phyloP scores from a whole-genome alignment of 108 stramenopile species.

The Fistulifera solaris region DNA sequence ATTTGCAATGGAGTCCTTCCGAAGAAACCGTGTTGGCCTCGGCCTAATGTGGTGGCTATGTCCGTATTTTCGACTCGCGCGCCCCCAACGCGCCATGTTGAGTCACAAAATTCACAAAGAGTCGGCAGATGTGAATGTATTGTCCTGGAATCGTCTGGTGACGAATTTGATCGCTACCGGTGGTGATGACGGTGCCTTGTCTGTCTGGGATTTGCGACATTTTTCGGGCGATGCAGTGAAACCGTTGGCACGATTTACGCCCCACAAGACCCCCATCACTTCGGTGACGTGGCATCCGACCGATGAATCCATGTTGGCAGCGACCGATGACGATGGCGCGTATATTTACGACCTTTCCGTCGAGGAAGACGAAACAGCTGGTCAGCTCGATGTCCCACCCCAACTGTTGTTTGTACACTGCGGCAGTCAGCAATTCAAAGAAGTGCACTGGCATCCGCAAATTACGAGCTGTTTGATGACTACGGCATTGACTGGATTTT shows the following conservation, averaged over 20 bases:
- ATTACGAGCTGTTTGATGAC: slow-evolving; percentile 92
- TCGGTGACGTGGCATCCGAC: slow-evolving; percentile 96
- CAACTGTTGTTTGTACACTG: slow-evolving; percentile 97
- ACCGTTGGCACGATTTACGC: slow-evolving; percentile 84
- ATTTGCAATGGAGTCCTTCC: slow-evolving; percentile 92
- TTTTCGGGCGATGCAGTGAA: slow-evolving; percentile 41
- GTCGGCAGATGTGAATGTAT: slow-evolving; percentile 90
- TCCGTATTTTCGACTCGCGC: slow-evolving; percentile 90
- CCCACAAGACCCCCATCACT: slow-evolving; percentile 86
- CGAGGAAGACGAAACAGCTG: slow-evolving; percentile 74
- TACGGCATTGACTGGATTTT: slow-evolving; percentile 90
- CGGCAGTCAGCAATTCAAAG: slow-evolving; percentile 88
- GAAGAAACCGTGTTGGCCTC: slow-evolving; percentile 92
- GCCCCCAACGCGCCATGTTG: slow-evolving; percentile 77
- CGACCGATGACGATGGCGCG: slow-evolving; percentile 78
- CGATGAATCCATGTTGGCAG: slow-evolving; percentile 90
- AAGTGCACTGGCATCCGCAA: slow-evolving; percentile 96
- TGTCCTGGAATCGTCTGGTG: slow-evolving; percentile 89
- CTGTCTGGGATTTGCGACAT: slow-evolving; percentile 92
- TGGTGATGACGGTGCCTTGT: slow-evolving; percentile 86
- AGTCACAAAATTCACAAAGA: slow-evolving; percentile 56
- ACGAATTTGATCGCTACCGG: slow-evolving; percentile 90
- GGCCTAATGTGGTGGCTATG: slow-evolving; percentile 65
- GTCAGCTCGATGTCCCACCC: slow-evolving; percentile 62
- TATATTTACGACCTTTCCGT: slow-evolving; percentile 95